Percentiles rank a stretch among this genome's conserved stretches.
phyloP scores from a whole-genome alignment of 2,329 filamentous ascomycete genomes.

The Talaromyces rugulosus region DNA sequence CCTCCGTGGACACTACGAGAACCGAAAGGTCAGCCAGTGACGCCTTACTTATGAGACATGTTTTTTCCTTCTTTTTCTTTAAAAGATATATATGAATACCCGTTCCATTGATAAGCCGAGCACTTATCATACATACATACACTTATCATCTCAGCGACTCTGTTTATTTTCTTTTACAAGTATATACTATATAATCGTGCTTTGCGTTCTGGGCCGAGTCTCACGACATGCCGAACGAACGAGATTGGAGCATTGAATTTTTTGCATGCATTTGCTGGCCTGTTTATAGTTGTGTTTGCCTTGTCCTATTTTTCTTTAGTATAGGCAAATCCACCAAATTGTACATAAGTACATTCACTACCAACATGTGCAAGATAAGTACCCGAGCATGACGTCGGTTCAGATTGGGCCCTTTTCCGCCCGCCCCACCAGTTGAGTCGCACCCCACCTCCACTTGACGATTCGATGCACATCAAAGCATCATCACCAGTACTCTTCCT shows the following conservation, averaged over 20 bases:
- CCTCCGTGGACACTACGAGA: conserved; percentile 37
- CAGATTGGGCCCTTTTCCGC: background rate
- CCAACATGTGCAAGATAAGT: too few species aligned
- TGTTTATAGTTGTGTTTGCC: background rate
- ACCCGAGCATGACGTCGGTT: background rate
- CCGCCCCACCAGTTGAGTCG: background rate
- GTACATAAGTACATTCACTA: background rate
- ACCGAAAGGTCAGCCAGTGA: conserved; percentile 25
- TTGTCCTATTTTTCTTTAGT: background rate
- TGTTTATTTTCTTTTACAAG: background rate
- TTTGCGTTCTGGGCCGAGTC: background rate
- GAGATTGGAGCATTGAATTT: background rate
- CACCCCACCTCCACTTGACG: background rate
- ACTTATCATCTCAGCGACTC: background rate
- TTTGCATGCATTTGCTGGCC: background rate
- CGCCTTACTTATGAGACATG: conserved; percentile 1
- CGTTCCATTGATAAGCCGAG: background rate
- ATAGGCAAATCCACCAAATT: background rate
- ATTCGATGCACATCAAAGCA: too few species aligned
- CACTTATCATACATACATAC: background rate
- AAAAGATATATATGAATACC: background rate
- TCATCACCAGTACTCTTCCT: background rate
- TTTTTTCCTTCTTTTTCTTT: background rate
- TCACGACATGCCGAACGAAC: background rate
- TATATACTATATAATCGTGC: background rate